phyloP scores from a whole-genome alignment of 257 asterid genomes.

The Nicotiana otophora region DNA sequence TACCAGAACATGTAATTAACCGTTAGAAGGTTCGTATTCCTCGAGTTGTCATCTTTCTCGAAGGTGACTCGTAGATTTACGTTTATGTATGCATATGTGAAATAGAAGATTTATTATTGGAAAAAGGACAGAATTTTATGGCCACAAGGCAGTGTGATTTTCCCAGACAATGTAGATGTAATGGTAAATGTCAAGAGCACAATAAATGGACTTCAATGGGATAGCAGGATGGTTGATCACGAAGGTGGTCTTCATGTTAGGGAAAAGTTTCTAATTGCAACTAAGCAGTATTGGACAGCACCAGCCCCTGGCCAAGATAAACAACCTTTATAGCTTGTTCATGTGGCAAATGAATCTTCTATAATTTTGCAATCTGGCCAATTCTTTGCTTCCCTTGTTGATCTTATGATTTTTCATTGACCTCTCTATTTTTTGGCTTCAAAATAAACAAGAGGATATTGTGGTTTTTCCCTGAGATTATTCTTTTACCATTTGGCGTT shows the following conservation, averaged over 20 bases:
- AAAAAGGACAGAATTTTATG: conserved; percentile 74
- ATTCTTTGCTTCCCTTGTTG: not conserved
- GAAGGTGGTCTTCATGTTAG: conserved; percentile 82
- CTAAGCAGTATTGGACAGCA: conserved; percentile 81
- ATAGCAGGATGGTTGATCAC: conserved; percentile 71
- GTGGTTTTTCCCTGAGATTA: not conserved
- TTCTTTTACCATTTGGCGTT: not conserved
- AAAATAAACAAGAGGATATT: not conserved
- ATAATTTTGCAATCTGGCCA: not conserved
- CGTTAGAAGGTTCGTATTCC: not conserved
- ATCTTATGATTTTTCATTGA: not conserved
- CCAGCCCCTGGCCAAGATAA: conserved; percentile 40
- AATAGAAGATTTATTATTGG: conserved; percentile 58
- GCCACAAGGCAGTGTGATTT: conserved; percentile 75
- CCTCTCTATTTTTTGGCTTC: not conserved
- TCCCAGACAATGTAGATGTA: conserved; percentile 78
- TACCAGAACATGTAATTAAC: conserved; percentile 48
- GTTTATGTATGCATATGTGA: conserved; percentile 46
- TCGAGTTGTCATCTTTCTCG: not conserved
- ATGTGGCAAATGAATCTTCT: not conserved
- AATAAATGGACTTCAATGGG: conserved; percentile 74
- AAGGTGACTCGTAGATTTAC: not conserved
- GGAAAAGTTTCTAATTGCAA: conserved; percentile 71
- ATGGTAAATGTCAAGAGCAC: conserved; percentile 54
- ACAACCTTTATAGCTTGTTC: not conserved